A percentile compares a stretch with the other conserved stretches of the same genome.
Evolutionary conservation across 179 eudicot genomes (phyloP).

Genomic region (Actinidia chinensis): DNA sequence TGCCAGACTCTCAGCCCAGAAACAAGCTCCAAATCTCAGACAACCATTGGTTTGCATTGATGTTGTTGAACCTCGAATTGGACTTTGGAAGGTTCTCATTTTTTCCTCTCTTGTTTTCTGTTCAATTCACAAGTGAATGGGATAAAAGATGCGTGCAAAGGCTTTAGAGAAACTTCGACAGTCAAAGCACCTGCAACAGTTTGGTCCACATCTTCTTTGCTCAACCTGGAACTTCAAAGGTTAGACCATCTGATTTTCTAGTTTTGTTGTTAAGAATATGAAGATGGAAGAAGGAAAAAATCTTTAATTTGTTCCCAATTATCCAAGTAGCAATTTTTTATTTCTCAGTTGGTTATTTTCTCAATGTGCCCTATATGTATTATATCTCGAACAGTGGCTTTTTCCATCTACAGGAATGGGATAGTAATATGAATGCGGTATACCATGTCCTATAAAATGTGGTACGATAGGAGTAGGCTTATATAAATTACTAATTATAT

Average conservation of each 20-base stretch:
- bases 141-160: slow-evolving; percentile 29
- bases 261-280: neutral
- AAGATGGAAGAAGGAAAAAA: neutral
- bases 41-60: slow-evolving; percentile 82
- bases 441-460: no score
- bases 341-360: neutral
- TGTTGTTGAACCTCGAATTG: slow-evolving; percentile 80
- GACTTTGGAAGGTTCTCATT: slow-evolving; percentile 69
- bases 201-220: slow-evolving; percentile 80
- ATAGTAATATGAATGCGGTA: no score
- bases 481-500: neutral
- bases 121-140: neutral
- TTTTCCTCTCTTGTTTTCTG: neutral
- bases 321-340: neutral
- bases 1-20: slow-evolving; percentile 60
- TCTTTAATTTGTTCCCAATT: neutral
- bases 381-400: no score
- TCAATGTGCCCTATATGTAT: neutral
- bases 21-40: slow-evolving; percentile 66
- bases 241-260: slow-evolving; percentile 21
- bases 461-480: neutral
- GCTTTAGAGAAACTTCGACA: slow-evolving; percentile 64
- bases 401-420: no score
- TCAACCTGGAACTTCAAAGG: slow-evolving; percentile 71
- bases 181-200: slow-evolving; percentile 73